Conservation (phyloP, 2,329 filamentous ascomycete genomes). For the Fusarium sp. region DNA sequence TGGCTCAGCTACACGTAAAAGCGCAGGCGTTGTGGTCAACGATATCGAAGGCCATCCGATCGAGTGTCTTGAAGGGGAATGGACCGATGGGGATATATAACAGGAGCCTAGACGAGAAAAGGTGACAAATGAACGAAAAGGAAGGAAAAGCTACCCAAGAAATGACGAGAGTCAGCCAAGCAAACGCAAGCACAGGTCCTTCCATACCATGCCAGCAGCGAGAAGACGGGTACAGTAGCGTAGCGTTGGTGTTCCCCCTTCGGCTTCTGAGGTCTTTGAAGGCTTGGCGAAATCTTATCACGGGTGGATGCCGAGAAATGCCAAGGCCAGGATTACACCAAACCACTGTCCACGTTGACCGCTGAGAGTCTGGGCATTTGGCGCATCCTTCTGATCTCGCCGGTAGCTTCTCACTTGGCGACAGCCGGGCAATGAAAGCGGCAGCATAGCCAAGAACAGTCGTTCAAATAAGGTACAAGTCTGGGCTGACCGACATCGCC, state of each 20-base stretch:
- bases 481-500: conserved; percentile 11
- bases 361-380: conserved; percentile 42
- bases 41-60: conserved; percentile 32
- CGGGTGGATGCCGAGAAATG: conserved; percentile 48
- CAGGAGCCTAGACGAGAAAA: conserved; percentile 15
- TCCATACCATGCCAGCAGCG: conserved; percentile 32
- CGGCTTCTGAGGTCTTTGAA: conserved; percentile 48
- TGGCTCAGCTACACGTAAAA: conserved; percentile 25
- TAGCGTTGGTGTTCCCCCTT: conserved; percentile 47
- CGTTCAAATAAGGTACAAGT: conserved; percentile 13
- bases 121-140: conserved; percentile 23
- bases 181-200: conserved; percentile 36
- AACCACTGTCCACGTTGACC: conserved; percentile 47
- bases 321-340: conserved; percentile 46
- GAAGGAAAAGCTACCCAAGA: conserved; percentile 31
- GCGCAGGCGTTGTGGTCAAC: conserved; percentile 18
- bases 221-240: conserved; percentile 41
- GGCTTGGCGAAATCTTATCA: conserved; percentile 50
- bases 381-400: conserved; percentile 17
- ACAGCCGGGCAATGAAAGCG: not conserved
- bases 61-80: conserved; percentile 12
- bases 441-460: conserved; percentile 8
- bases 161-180: conserved; percentile 34
- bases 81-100: conserved; percentile 25
- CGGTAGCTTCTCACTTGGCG: conserved; percentile 1